A percentile compares a stretch with the other conserved stretches of the same genome.
phyloP scores from a whole-genome alignment of 805 yeast species.

The Isabelozyma rhagii region DNA sequence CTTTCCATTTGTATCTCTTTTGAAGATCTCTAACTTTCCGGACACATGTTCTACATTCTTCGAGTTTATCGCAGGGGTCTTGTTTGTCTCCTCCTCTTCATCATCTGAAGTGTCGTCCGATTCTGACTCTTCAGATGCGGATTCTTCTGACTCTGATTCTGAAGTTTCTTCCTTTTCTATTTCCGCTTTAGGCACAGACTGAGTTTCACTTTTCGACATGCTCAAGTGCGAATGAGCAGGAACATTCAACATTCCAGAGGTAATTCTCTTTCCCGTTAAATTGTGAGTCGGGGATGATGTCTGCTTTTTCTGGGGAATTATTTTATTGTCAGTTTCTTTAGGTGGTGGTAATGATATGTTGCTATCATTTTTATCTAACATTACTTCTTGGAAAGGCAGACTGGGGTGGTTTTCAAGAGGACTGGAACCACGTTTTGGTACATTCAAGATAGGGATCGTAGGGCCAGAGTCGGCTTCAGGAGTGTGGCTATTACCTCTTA shows the following conservation, averaged over 20 bases:
- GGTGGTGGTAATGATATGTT: constrained; percentile 38
- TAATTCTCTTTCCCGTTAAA: constrained; percentile 23
- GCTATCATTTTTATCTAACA: constrained; percentile 9
- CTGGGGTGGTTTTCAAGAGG: neutral
- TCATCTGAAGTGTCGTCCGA: neutral
- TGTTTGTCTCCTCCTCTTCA: neutral
- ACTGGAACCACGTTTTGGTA: neutral
- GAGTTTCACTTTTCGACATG: neutral
- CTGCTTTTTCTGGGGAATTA: constrained; percentile 29
- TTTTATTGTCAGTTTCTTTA: constrained; percentile 9
- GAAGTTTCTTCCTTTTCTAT: neutral
- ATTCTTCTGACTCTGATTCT: constrained; percentile 8
- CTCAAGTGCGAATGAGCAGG: constrained; percentile 31
- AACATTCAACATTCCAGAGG: constrained; percentile 40
- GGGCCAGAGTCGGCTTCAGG: neutral
- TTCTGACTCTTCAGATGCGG: neutral
- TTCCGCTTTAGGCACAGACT: neutral
- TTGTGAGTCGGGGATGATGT: constrained; percentile 2
- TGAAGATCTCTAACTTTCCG: too few relatives aligned
- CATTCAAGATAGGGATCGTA: neutral
- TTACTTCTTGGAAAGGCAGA: neutral
- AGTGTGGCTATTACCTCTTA: neutral
- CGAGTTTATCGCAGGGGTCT: neutral
- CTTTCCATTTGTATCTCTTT: too few relatives aligned
- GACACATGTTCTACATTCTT: too few relatives aligned